Evolutionary conservation across 2,329 filamentous ascomycete genomes (phyloP).

Genomic region (Paramyrothecium roridum): DNA sequence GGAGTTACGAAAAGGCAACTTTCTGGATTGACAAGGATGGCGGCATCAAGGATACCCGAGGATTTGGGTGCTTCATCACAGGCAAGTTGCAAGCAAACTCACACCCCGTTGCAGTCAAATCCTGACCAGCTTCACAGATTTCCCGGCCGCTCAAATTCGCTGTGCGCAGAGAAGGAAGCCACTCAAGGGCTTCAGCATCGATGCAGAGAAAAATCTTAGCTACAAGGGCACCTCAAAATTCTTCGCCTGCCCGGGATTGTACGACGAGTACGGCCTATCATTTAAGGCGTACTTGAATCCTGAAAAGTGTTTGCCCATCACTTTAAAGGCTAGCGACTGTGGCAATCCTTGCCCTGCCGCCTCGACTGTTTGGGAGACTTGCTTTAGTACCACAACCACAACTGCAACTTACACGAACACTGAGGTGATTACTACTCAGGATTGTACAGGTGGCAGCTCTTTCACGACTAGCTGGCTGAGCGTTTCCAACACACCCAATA

Average conservation of each 20-base stretch:
- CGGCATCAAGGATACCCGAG: not conserved
- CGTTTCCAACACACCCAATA: not conserved
- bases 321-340: not conserved
- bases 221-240: not conserved
- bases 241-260: not conserved
- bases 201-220: not conserved
- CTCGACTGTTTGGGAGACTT: not conserved
- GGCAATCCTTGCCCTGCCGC: not conserved
- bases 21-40: not conserved
- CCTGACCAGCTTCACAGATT: not conserved
- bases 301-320: not conserved
- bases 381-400: not conserved
- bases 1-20: not conserved
- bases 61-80: not conserved
- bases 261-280: not conserved
- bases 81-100: not conserved
- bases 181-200: not conserved
- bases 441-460: not conserved
- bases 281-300: not conserved
- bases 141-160: not conserved
- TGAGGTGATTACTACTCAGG: not conserved
- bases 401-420: not conserved
- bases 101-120: no score
- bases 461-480: not conserved
- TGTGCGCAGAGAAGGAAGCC: not conserved